Evolutionary conservation across 306 rosid species (phyloP).

Genomic region (Quercus gilva): DNA sequence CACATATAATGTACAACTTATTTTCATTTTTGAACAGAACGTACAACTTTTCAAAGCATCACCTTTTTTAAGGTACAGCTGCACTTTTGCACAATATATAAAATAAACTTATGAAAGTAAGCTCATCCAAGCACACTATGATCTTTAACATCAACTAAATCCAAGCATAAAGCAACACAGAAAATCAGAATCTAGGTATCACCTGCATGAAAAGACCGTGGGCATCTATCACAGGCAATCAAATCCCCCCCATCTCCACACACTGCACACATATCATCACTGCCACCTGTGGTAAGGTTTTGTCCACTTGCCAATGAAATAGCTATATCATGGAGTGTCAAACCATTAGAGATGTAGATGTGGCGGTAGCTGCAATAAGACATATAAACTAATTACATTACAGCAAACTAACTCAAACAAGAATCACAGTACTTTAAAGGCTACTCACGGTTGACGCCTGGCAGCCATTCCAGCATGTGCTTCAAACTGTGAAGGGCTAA

Average conservation of each 20-base stretch:
- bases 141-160: not conserved
- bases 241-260: constrained; percentile 94
- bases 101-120: no score
- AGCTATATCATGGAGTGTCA: constrained; percentile 96
- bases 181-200: constrained; percentile 6
- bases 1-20: not conserved
- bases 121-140: not conserved
- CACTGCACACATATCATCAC: constrained; percentile 97
- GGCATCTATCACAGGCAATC: constrained; percentile 84
- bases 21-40: no score
- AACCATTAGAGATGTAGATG: constrained; percentile 89
- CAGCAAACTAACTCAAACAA: constrained; percentile 20
- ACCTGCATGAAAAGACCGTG: constrained; percentile 96
- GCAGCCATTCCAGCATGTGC: constrained; percentile 99
- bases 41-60: no score
- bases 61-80: no score
- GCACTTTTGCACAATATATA: no score
- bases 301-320: constrained; percentile 94
- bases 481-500: constrained; percentile 99
- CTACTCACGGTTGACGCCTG: constrained; percentile 98
- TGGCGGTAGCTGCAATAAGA: constrained; percentile 82
- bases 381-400: constrained; percentile 13
- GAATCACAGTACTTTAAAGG: constrained; percentile 13
- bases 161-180: not conserved
- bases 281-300: constrained; percentile 80